Percentiles rank a stretch among this genome's conserved stretches.
Evolutionary conservation across 2,329 filamentous ascomycete species (phyloP).

Genomic region (Aspergillus aculeatinus): DNA sequence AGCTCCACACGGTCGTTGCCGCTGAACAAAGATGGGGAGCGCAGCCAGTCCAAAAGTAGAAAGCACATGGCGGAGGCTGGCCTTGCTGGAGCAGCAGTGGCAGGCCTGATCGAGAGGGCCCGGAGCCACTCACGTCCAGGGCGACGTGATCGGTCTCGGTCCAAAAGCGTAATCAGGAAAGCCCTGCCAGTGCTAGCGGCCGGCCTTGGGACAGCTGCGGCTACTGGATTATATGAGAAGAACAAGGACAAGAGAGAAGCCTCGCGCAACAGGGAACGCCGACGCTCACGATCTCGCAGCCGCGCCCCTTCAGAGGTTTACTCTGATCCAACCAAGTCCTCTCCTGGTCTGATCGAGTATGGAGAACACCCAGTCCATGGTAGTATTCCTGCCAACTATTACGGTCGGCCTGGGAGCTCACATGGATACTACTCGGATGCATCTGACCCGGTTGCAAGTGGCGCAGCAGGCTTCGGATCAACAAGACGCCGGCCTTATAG

Average conservation of each 20-base stretch:
- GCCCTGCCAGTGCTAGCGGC: conserved; percentile 62
- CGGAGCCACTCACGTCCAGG: conserved; percentile 59
- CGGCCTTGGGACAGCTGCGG: conserved; percentile 60
- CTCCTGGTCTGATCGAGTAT: conserved; percentile 61
- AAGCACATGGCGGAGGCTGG: conserved; percentile 62
- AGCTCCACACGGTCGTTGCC: conserved; percentile 29
- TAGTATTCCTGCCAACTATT: conserved; percentile 51
- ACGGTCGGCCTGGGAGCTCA: conserved; percentile 42
- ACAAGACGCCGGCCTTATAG: conserved; percentile 40
- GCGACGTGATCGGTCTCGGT: conserved; percentile 51
- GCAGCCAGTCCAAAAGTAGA: conserved; percentile 52
- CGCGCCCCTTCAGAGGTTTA: conserved; percentile 42
- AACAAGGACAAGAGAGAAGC: conserved; percentile 60
- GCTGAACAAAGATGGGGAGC: conserved; percentile 25
- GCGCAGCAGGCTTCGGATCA: conserved; percentile 27
- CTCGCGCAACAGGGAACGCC: conserved; percentile 35
- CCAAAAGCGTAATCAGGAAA: conserved; percentile 55
- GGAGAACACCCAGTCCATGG: conserved; percentile 62
- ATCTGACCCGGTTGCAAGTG: conserved; percentile 42
- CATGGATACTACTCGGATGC: conserved; percentile 44
- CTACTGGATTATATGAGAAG: conserved; percentile 63
- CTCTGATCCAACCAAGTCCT: conserved; percentile 42
- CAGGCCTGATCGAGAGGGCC: conserved; percentile 58
- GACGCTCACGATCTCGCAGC: conserved; percentile 50
- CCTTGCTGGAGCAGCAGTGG: conserved; percentile 61